Percentiles rank a stretch among this genome's conserved stretches.
Evolutionary conservation across 2,329 filamentous ascomycete genomes (phyloP).

Genomic region (Dactylonectria macrodidyma): DNA sequence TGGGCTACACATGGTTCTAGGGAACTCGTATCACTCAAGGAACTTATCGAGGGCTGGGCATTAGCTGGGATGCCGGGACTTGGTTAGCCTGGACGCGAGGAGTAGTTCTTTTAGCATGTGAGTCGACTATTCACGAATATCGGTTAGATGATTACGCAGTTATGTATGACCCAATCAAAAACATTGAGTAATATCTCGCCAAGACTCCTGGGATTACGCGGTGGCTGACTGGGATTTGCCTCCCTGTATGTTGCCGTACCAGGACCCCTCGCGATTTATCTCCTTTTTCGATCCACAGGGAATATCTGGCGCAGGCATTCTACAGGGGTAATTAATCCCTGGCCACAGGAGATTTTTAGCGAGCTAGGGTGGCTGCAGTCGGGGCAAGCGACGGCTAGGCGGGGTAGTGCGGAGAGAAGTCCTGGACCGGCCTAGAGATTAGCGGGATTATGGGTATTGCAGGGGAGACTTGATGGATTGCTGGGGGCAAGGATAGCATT

Average conservation of each 20-base stretch:
- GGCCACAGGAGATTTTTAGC: slow-evolving; percentile 5
- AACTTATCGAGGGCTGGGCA: no score
- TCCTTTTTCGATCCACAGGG: slow-evolving; percentile 37
- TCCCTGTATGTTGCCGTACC: slow-evolving; percentile 7
- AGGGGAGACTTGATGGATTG: not conserved
- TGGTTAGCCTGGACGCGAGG: no score
- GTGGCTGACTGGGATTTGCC: no score
- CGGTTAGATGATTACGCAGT: no score
- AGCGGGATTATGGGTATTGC: not conserved
- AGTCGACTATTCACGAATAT: no score
- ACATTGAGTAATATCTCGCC: no score
- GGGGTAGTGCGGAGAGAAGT: slow-evolving; percentile 30
- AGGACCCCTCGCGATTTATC: slow-evolving; percentile 35
- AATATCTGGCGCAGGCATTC: slow-evolving; percentile 10
- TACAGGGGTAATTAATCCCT: not conserved
- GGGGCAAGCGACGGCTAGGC: not conserved
- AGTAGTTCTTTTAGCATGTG: no score
- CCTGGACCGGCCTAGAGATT: slow-evolving; percentile 6
- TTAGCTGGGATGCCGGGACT: no score
- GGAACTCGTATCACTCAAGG: no score
- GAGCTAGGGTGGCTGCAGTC: slow-evolving; percentile 8
- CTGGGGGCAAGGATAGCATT: slow-evolving; percentile 6
- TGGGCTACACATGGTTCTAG: no score
- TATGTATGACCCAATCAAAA: no score
- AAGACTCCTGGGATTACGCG: no score